Base-by-base conservation (phyloP, 176 grass and related monocot genomes). In the Poa annua region DNA sequence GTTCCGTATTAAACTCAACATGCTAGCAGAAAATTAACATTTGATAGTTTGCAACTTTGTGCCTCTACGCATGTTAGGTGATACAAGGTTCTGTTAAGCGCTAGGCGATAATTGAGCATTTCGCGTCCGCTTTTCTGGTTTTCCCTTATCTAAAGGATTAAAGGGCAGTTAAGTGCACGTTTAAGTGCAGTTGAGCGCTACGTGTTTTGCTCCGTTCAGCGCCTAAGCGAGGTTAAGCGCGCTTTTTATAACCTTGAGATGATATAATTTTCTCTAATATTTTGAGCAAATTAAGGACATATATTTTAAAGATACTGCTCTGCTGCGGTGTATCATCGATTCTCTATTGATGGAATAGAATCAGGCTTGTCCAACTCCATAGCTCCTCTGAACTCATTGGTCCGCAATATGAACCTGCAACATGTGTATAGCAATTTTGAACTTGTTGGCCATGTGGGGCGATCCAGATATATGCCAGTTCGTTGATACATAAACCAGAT, bases 271-370 rank as follows among this genome's bases (percentile, higher is more conserved):
- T 66, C 52, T 66, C 5, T 66, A 50, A 55, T 65, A 49, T 51
- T 49, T 63, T 88, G 47, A 52, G 63, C 62, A 41, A 68, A 66
- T 41, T 50, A 70, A n/a, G 2, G 22, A 76, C 66, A 69, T 41
- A 82, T 53, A 64, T 78, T 26, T 74, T 32, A 36, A 57, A 48
- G 33, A 54, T 65, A 49, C 67, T 60, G 67, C 49, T 72, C 7
- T 82, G 21, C 25, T 64, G 34, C 36, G 24, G 6, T 71, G 52
- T 64, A 80, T 2, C 33, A n/a, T 53, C 16, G 9, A 72, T 17
- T 80, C 42, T 50, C 16, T 57, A 47, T 82, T 32, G 64, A 71
- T 21, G 10, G 14, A 22, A 57, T 76, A 77, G 29, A 70, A 44
- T 22, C 20, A 61, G 20, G 12, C 42, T 51, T 80, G 15, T 10